phyloP scores from a whole-genome alignment of 1,284 basidiomycete species.

The Pascua sp. region DNA sequence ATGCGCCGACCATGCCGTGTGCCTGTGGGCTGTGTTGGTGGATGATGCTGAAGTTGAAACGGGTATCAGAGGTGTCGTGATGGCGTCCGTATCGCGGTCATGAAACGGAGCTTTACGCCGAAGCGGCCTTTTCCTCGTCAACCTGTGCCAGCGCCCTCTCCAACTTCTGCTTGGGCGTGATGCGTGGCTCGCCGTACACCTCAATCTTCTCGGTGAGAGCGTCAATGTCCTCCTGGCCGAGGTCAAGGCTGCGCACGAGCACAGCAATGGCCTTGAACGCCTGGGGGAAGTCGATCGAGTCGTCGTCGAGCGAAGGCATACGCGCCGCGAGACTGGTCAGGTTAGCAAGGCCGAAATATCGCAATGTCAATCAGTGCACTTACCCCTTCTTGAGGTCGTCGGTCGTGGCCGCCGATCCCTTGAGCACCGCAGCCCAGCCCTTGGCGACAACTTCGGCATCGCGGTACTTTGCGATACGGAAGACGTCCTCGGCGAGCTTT shows the following conservation, averaged over 20 bases:
- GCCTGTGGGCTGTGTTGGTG: background rate
- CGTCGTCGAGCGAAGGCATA: conserved; percentile 76
- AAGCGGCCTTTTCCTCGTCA: conserved; percentile 31
- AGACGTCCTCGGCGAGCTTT: conserved; percentile 79
- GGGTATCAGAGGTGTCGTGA: background rate
- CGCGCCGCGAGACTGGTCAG: conserved; percentile 59
- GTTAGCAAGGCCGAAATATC: conserved; percentile 14
- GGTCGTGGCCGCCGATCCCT: conserved; percentile 57
- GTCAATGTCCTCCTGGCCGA: conserved; percentile 57
- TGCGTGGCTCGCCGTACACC: conserved; percentile 36
- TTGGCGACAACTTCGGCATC: conserved; percentile 71
- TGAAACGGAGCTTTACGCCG: conserved; percentile 2
- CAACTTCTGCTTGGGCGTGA: conserved; percentile 44
- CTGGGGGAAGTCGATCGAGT: conserved; percentile 82
- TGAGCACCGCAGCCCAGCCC: conserved; percentile 54
- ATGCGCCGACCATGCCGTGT: background rate
- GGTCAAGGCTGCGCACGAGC: conserved; percentile 64
- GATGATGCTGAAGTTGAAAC: background rate
- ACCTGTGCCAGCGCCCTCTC: conserved; percentile 35
- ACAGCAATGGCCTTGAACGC: conserved; percentile 72
- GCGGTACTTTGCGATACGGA: conserved; percentile 80
- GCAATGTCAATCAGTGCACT: conserved; percentile 10
- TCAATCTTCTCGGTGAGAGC: conserved; percentile 50
- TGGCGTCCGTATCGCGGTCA: conserved; percentile 3
- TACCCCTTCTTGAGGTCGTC: conserved; percentile 60